Evolutionary conservation across 192 early-diverging fungal genomes (phyloP).

Genomic region (Physocladia obscura): DNA sequence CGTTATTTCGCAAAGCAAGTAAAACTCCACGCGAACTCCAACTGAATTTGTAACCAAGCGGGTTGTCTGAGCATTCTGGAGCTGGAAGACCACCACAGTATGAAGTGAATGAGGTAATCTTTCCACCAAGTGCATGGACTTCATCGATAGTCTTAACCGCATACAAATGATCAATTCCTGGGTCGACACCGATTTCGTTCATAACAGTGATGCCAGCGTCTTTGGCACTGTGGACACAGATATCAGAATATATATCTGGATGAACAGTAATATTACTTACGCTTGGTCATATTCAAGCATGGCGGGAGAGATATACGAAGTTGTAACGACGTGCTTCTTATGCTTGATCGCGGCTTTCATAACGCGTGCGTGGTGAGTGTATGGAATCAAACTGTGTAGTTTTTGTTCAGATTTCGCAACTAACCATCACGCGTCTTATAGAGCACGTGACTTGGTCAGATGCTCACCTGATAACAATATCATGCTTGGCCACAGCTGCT

Average conservation of each 20-base stretch:
- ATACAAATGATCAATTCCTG: constrained; percentile 94
- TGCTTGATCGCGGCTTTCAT: constrained; percentile 74
- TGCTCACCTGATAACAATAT: constrained; percentile 53
- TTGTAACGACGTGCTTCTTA: constrained; percentile 92
- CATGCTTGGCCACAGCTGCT: constrained; percentile 50
- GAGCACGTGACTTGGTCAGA: neutral
- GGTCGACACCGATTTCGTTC: constrained; percentile 98
- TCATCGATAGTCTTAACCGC: constrained; percentile 95
- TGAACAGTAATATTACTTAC: constrained; percentile 35
- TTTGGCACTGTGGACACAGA: constrained; percentile 62
- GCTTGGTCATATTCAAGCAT: constrained; percentile 75
- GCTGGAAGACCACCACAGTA: constrained; percentile 96
- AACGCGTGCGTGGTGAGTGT: constrained; percentile 80
- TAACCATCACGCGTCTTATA: neutral
- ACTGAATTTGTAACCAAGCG: constrained; percentile 94
- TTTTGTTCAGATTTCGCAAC: neutral
- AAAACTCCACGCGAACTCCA: constrained; percentile 99
- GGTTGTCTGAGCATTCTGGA: constrained; percentile 86
- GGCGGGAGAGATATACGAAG: constrained; percentile 90
- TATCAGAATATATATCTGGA: constrained; percentile 4
- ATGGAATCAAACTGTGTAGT: constrained; percentile 48
- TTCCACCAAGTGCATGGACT: constrained; percentile 71
- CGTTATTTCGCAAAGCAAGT: constrained; percentile 90
- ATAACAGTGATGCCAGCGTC: constrained; percentile 82
- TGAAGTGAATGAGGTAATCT: constrained; percentile 78